Evolutionary conservation across 2,329 filamentous ascomycete species (phyloP), one percentile per base, ranked within the genome.

Genomic region (Metarhizium sp.): DNA sequence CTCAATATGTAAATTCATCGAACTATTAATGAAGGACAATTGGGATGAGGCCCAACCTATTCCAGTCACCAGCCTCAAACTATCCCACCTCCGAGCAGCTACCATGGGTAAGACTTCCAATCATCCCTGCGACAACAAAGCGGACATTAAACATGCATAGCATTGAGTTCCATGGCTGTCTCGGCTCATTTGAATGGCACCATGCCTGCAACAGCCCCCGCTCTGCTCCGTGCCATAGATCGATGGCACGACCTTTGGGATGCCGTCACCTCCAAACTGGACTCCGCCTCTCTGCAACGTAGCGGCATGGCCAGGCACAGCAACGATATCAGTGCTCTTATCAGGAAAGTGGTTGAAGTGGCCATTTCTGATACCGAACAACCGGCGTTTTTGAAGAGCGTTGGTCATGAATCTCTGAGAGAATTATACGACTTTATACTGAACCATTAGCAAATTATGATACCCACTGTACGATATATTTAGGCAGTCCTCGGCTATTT

Each of bases 201-300:
- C 1, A 51, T 64, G 11, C 52, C 58, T 0, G 8, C 54, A 6
- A 54, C 54, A 8, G 49, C 58, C 1, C 50, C 58, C 1, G 49
- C 54, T 11, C 20, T 62, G 20, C 36, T 59, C 1, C 58, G 61
- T 6, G 59, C 62, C 18, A 36, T 60, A 4, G 52, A 57, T 2
- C 56, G 62, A 7, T 64, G 63, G 62, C 60, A 62, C 43, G 32
- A 50, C 29, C 58, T 64, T 30, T 64, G 62, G 60, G 58, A 54
- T 1, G 46, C 50, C 10, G 40, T 54, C 1, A 51, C 49, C 4
- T 10, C 34, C 20, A 36, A 43, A 1, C 36, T 58, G 13, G 56
- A 52, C 13, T 45, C 52, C 2, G 46, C 34, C 1, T n/a, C 29
- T 1, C 48, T 58, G 2, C 50, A 56, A n/a, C 52, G 48, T 25